phyloP scores from a whole-genome alignment of 2,329 filamentous ascomycete genomes.

The Alternaria atra region DNA sequence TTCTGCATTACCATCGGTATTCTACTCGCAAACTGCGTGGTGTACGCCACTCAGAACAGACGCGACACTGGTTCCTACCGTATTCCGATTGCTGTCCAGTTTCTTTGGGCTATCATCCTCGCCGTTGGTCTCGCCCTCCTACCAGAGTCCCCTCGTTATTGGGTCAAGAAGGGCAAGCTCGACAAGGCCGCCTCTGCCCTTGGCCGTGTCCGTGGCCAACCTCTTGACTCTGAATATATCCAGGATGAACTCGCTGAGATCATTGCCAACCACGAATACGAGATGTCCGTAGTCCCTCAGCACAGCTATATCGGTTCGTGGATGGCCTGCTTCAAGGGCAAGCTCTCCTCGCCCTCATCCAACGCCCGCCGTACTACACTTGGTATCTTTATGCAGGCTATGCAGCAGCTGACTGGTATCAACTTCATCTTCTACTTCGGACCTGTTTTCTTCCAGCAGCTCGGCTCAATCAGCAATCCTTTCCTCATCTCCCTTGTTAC shows the following conservation, averaged over 20 bases:
- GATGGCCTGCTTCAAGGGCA: constrained; percentile 70
- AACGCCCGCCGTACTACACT: constrained; percentile 59
- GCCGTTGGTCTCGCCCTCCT: constrained; percentile 76
- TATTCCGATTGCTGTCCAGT: constrained; percentile 83
- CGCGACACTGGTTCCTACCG: constrained; percentile 73
- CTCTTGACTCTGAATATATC: constrained; percentile 77
- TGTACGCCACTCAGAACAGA: constrained; percentile 75
- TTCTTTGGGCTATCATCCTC: constrained; percentile 82
- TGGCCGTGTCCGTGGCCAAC: constrained; percentile 76
- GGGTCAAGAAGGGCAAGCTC: constrained; percentile 78
- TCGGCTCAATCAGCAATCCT: constrained; percentile 73
- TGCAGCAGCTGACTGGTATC: constrained; percentile 76
- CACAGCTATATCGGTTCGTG: constrained; percentile 63
- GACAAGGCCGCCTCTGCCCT: constrained; percentile 72
- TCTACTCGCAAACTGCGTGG: constrained; percentile 76
- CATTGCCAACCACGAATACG: constrained; percentile 90
- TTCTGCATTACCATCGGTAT: constrained; percentile 86
- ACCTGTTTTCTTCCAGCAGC: constrained; percentile 82
- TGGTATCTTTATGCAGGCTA: constrained; percentile 60
- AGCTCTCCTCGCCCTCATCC: constrained; percentile 59
- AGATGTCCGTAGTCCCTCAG: constrained; percentile 65
- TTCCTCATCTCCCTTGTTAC: constrained; percentile 89
- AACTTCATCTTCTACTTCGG: constrained; percentile 75
- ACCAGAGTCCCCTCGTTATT: constrained; percentile 87
- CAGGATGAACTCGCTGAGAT: constrained; percentile 85